phyloP scores from a whole-genome alignment of 2,329 filamentous ascomycete genomes.

The Aspergillus sp. region DNA sequence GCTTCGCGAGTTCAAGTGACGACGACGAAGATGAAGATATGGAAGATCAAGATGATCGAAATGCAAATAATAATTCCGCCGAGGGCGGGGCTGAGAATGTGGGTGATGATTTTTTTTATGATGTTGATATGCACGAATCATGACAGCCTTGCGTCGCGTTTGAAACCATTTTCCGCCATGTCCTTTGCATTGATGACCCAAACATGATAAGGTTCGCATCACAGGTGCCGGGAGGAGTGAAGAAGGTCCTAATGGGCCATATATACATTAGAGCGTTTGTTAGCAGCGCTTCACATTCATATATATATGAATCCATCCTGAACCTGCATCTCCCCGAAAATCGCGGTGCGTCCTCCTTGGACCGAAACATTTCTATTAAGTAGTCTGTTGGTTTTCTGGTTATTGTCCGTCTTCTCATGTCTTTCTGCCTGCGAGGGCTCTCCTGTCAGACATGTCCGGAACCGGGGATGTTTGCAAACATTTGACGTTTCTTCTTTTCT shows the following conservation, averaged over 20 bases:
- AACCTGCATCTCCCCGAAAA: slow-evolving; percentile 10
- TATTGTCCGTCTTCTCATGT: no score
- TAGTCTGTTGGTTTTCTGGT: slow-evolving; percentile 4
- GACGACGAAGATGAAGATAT: slow-evolving; percentile 74
- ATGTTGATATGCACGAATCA: slow-evolving; percentile 53
- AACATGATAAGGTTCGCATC: slow-evolving; percentile 6
- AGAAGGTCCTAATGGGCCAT: slow-evolving; percentile 10
- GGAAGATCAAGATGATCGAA: slow-evolving; percentile 54
- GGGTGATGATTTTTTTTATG: slow-evolving; percentile 53
- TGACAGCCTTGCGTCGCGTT: slow-evolving; percentile 21
- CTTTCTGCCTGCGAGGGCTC: not conserved
- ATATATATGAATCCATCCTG: slow-evolving; percentile 14
- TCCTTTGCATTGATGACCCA: not conserved
- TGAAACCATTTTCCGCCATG: not conserved
- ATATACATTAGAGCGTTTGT: slow-evolving; percentile 10
- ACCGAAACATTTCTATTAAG: slow-evolving; percentile 1
- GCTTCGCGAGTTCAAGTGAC: slow-evolving; percentile 90
- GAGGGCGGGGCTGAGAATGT: slow-evolving; percentile 56
- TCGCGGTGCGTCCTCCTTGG: slow-evolving; percentile 12
- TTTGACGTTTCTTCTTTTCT: not conserved
- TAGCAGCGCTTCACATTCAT: slow-evolving; percentile 15
- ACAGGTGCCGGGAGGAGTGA: slow-evolving; percentile 8
- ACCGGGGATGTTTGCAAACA: not conserved
- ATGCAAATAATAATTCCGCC: slow-evolving; percentile 30
- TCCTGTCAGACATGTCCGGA: not conserved